Evolutionary conservation across 2,329 filamentous ascomycete species (phyloP).

Genomic region (Rhynchosporium graminicola): DNA sequence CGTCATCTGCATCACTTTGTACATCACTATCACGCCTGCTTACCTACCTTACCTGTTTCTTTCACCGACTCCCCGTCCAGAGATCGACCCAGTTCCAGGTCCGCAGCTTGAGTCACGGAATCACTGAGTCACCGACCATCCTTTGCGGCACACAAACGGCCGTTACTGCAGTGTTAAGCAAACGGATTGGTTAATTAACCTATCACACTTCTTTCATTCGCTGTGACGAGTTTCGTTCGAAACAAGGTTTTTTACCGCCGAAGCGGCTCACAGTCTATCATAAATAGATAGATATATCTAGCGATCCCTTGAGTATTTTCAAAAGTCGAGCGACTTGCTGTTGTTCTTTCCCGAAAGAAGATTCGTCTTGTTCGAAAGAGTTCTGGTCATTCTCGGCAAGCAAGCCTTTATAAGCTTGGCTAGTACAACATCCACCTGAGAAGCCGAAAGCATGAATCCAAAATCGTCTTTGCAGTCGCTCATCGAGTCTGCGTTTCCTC

Average conservation of each 20-base stretch:
- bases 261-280: no score
- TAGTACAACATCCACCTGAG: slow-evolving; percentile 5
- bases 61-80: neutral
- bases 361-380: neutral
- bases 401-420: neutral
- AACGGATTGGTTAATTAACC: neutral
- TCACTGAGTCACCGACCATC: no score
- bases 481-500: slow-evolving; percentile 26
- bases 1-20: neutral
- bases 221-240: neutral
- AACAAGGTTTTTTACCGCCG: no score
- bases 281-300: neutral
- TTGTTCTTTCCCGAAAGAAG: neutral
- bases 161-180: no score
- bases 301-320: neutral
- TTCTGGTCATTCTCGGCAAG: neutral
- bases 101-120: neutral
- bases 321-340: neutral
- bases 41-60: neutral
- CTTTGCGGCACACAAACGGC: no score
- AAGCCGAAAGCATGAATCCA: slow-evolving; percentile 24
- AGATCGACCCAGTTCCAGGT: neutral
- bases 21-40: no score
- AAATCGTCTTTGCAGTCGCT: slow-evolving; percentile 26
- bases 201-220: neutral